These are phyloP conservation scores for Penicillium atrosanguineum DNA, from an alignment of 495 filamentous ascomycete genomes.

Conservation along the genomic window DNA sequence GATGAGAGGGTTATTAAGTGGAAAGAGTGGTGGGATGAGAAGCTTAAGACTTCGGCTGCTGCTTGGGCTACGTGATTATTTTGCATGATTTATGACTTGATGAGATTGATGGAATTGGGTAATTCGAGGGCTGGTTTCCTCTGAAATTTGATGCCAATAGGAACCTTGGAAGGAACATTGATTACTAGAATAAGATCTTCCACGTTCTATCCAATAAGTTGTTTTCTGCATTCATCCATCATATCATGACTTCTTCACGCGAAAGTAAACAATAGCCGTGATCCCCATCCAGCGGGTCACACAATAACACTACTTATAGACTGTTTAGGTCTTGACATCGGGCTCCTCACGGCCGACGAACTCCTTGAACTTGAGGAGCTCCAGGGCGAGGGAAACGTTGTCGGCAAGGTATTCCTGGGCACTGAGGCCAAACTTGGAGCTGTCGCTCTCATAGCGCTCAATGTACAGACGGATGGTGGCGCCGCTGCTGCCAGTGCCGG, in stretches of 20 bases:
- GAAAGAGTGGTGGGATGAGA: constrained; percentile 72
- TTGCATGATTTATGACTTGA: constrained; percentile 4
- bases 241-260: constrained; percentile 12
- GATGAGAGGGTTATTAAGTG: constrained; percentile 70
- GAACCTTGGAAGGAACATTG: constrained; percentile 6
- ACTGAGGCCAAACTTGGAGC: constrained; percentile 67
- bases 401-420: constrained; percentile 94
- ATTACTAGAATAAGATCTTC: constrained; percentile 13
- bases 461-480: constrained; percentile 96
- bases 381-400: constrained; percentile 78
- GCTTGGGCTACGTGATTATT: constrained; percentile 2
- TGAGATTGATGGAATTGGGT: neutral
- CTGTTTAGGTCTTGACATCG: constrained; percentile 82
- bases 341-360: constrained; percentile 86
- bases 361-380: constrained; percentile 85
- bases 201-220: constrained; percentile 11
- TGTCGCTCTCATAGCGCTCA: constrained; percentile 83
- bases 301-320: constrained; percentile 2
- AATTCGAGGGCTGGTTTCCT: neutral
- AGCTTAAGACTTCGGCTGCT: constrained; percentile 26
- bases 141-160: neutral
- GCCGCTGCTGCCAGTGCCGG: constrained; percentile 89
- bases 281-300: constrained; percentile 31
- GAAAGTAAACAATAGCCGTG: constrained; percentile 16
- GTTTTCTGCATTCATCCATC: constrained; percentile 17